These are phyloP conservation scores for Ustilago shanxiensis DNA, from an alignment of 1,284 basidiomycete genomes.

Conservation along the genomic window DNA sequence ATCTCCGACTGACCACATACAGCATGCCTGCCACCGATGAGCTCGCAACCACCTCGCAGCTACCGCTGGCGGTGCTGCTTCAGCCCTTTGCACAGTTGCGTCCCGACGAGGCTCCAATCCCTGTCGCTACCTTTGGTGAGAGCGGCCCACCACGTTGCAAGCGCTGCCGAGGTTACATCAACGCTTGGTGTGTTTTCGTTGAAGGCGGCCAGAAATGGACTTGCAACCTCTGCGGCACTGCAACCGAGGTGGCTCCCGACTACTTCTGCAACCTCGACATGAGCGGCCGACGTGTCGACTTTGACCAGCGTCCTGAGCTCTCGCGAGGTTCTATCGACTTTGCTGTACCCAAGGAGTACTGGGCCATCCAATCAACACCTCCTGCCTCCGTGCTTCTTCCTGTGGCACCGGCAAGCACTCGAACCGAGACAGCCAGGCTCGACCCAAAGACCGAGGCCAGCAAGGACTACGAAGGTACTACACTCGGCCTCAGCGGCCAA, in stretches of 20 bases:
- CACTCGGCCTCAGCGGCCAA: constrained; percentile 62
- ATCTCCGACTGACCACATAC: constrained; percentile 78
- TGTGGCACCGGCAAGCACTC: constrained; percentile 59
- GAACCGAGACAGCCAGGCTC: constrained; percentile 60
- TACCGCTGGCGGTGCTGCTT: constrained; percentile 84
- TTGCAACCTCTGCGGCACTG: constrained; percentile 89
- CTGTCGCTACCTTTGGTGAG: constrained; percentile 77
- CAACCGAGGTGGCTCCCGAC: constrained; percentile 78
- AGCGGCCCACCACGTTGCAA: constrained; percentile 87
- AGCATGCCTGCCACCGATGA: constrained; percentile 83
- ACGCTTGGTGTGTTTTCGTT: constrained; percentile 91
- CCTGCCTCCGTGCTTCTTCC: constrained; percentile 58
- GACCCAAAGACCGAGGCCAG: constrained; percentile 46
- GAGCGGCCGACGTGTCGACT: constrained; percentile 84
- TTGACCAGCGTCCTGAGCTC: constrained; percentile 85
- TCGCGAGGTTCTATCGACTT: constrained; percentile 94
- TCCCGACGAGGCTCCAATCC: constrained; percentile 76
- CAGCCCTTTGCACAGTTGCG: constrained; percentile 91
- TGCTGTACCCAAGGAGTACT: constrained; percentile 85
- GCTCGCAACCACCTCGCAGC: constrained; percentile 83
- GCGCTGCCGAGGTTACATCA: constrained; percentile 90
- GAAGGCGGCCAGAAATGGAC: constrained; percentile 88
- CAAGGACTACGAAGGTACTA: constrained; percentile 60
- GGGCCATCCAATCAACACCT: constrained; percentile 76
- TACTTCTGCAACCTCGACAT: constrained; percentile 90